Base-by-base conservation (phyloP, 306 rosid species). In the Glycyrrhiza uralensis region DNA sequence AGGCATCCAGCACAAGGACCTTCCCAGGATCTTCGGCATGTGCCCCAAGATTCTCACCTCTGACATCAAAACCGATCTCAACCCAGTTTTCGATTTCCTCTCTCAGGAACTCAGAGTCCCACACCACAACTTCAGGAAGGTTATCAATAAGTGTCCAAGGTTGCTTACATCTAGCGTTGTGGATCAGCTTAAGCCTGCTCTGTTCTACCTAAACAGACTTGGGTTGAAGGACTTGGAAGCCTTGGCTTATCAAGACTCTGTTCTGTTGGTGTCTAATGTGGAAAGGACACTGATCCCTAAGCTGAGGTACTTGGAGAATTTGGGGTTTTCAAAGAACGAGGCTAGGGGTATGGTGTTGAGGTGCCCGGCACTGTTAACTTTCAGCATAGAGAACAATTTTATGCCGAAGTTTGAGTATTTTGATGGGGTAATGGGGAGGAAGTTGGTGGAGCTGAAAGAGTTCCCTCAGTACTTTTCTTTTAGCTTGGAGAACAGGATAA, bases 401-500 rank as follows among this genome's bases (percentile, higher is more conserved):
- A 76, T 73, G 86, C 98, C 98, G 0, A 94, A 94, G 72, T 84
- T 80, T 68, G 95, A 86, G 72, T 94, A 74, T 45, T 82, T 94
- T 59, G 23, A 66, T 17, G 73, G 8, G 54, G 96, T 80, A 35
- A 94, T 94, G 97, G 79, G 75, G 22, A 75, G 82, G 67, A 81
- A 73, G 15, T 58, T 91, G 80, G 88, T 78, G 81, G 97, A 91
- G 18, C 63, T 93, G 55, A 89, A 72, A 72, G 90, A 77, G 17
- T 93, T 93, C 56, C 98, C 98, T 70, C 98, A 93, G 79, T 93
- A 86, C 46, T 90, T 93, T 45, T 83, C 96, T 1, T 93, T 93
- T 50, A 93, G 98, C 68, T 75, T 93, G 80, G 98, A 90, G 65
- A 93, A 93, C 57, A 91, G 97, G 91, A 91, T 93, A 29, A 93